These are phyloP conservation scores for Clathrospora elynae DNA, from an alignment of 2,329 filamentous ascomycete species.

Conservation along the genomic window DNA sequence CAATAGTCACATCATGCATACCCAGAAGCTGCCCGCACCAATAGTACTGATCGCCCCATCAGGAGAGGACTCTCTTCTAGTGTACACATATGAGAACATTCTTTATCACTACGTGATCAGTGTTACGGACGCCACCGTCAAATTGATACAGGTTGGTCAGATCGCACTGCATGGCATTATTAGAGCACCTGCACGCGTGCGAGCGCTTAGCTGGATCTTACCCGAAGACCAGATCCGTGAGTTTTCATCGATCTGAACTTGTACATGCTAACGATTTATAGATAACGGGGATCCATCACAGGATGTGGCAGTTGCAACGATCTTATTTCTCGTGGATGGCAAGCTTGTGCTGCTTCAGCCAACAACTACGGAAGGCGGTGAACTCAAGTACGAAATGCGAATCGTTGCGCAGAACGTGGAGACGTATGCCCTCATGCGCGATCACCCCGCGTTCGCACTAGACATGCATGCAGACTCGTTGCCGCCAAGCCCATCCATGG, in stretches of 20 bases:
- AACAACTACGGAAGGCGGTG: conserved; percentile 77
- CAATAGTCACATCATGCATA: conserved; percentile 72
- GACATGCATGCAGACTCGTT: conserved; percentile 55
- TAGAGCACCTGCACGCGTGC: conserved; percentile 85
- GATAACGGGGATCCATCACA: conserved; percentile 91
- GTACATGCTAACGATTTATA: conserved; percentile 33
- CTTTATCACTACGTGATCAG: conserved; percentile 92
- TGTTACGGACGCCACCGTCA: conserved; percentile 71
- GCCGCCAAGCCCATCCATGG: conserved; percentile 57
- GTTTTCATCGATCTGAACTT: conserved; percentile 26
- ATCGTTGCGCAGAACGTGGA: conserved; percentile 95
- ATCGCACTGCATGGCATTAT: conserved; percentile 98
- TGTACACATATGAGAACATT: conserved; percentile 96
- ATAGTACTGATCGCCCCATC: conserved; percentile 89
- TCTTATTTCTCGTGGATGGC: conserved; percentile 95
- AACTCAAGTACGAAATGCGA: conserved; percentile 97
- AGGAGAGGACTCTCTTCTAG: conserved; percentile 90
- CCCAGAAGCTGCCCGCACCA: conserved; percentile 77
- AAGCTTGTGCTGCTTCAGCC: conserved; percentile 93
- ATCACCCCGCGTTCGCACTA: conserved; percentile 66
- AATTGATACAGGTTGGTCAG: conserved; percentile 90
- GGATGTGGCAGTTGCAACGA: conserved; percentile 90
- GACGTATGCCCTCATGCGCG: conserved; percentile 90
- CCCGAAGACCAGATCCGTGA: conserved; percentile 83
- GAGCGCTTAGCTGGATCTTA: conserved; percentile 93